These are phyloP conservation scores for Capronia coronata DNA, from an alignment of 2,329 filamentous ascomycete genomes.

Conservation along the genomic window DNA sequence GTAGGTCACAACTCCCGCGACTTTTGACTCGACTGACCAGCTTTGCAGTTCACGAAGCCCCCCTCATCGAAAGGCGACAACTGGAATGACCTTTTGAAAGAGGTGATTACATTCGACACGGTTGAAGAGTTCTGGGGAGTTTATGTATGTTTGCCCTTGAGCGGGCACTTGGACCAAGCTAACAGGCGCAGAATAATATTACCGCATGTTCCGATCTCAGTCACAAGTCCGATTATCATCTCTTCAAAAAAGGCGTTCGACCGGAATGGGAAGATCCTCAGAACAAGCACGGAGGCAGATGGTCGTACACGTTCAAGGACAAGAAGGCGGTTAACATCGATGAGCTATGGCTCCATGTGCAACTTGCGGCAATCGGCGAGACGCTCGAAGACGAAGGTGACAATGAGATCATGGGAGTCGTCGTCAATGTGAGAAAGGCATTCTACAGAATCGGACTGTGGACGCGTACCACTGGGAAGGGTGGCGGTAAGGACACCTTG, in stretches of 20 bases:
- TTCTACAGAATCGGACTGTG: slow-evolving; percentile 97
- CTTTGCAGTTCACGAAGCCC: slow-evolving; percentile 28
- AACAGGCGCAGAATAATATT: slow-evolving; percentile 78
- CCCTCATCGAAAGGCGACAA: slow-evolving; percentile 67
- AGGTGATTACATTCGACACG: slow-evolving; percentile 97
- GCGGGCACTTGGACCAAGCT: slow-evolving; percentile 1
- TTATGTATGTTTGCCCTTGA: slow-evolving; percentile 63
- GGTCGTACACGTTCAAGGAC: slow-evolving; percentile 97
- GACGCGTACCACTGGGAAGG: slow-evolving; percentile 90
- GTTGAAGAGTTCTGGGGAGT: slow-evolving; percentile 99
- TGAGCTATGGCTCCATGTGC: slow-evolving; percentile 91
- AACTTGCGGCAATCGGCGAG: slow-evolving; percentile 94
- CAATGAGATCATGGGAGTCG: slow-evolving; percentile 94
- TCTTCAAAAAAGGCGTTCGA: slow-evolving; percentile 95
- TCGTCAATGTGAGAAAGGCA: slow-evolving; percentile 96
- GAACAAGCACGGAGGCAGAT: slow-evolving; percentile 99
- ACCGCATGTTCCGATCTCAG: slow-evolving; percentile 90
- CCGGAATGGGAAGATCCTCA: slow-evolving; percentile 98
- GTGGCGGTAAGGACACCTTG: slow-evolving; percentile 78
- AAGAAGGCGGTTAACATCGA: slow-evolving; percentile 89
- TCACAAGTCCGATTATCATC: slow-evolving; percentile 97
- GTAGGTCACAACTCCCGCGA: slow-evolving; percentile 50
- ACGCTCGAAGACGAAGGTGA: slow-evolving; percentile 89
- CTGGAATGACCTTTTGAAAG: slow-evolving; percentile 97
- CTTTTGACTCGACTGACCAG: neutral